These are phyloP conservation scores for Naganishia vaughanmartiniae DNA, from an alignment of 768 basidiomycete genomes.

Conservation along the genomic window DNA sequence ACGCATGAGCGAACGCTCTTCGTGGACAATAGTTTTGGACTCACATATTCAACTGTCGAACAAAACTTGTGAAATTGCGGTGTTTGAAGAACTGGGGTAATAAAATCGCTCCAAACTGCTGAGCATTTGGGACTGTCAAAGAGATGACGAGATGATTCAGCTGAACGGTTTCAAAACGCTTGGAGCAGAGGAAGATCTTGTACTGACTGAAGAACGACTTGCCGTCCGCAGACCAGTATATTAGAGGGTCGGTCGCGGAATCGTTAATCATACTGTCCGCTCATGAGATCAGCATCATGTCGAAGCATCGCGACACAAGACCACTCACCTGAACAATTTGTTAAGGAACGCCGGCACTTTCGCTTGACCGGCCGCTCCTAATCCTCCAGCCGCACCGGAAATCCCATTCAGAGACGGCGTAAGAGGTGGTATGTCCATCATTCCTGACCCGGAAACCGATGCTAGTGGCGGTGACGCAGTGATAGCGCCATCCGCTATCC, in stretches of 20 bases:
- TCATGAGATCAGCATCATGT: not conserved
- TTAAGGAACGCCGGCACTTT: constrained; percentile 30
- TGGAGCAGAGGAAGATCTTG: not conserved
- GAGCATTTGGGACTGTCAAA: constrained; percentile 76
- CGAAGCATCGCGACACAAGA: not conserved
- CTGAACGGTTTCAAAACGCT: not conserved
- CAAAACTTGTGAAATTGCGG: constrained; percentile 53
- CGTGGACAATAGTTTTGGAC: not conserved
- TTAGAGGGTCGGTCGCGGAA: constrained; percentile 72
- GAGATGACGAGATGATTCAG: not conserved
- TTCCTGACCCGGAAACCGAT: not conserved
- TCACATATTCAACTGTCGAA: constrained; percentile 51
- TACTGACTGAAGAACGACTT: constrained; percentile 83
- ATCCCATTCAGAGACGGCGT: not conserved
- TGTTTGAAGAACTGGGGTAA: constrained; percentile 54
- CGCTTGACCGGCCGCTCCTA: constrained; percentile 2
- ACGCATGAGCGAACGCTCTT: not conserved
- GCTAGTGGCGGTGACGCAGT: constrained; percentile 13
- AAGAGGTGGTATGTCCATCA: not conserved
- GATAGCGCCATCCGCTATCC: not conserved
- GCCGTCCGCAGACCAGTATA: constrained; percentile 85
- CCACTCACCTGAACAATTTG: constrained; percentile 30
- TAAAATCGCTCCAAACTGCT: constrained; percentile 78
- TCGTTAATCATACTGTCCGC: constrained; percentile 82
- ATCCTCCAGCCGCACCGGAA: not conserved